A percentile compares a stretch with the other conserved stretches of the same genome.
Conservation (phyloP, 202 grass and related monocot genomes). For the Setaria viridis region DNA sequence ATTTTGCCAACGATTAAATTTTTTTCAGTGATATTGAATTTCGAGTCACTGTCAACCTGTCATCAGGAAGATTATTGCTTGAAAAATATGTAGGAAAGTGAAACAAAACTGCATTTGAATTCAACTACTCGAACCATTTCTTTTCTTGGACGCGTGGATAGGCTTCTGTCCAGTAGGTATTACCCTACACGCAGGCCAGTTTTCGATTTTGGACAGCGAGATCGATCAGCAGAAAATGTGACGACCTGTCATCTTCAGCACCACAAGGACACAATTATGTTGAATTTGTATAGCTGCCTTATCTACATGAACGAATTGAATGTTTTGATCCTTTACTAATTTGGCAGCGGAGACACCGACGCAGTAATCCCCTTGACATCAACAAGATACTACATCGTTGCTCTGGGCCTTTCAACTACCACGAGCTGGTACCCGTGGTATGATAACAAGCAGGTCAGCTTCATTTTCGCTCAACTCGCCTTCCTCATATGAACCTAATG, state of each 20-base stretch:
- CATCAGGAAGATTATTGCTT: neutral
- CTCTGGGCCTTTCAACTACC: slow-evolving; percentile 58
- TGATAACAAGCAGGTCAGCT: slow-evolving; percentile 35
- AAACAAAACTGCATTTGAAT: neutral
- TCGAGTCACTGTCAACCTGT: neutral
- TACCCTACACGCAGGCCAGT: no score
- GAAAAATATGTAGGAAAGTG: neutral
- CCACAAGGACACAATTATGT: neutral
- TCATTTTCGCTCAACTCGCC: neutral
- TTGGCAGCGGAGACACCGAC: slow-evolving; percentile 72
- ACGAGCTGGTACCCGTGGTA: slow-evolving; percentile 65
- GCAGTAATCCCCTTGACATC: slow-evolving; percentile 68
- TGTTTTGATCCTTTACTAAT: neutral
- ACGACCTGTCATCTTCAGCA: neutral
- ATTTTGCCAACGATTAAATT: neutral
- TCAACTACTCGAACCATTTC: neutral
- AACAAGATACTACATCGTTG: slow-evolving; percentile 75
- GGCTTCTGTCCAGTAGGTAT: neutral
- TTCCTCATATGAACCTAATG: neutral
- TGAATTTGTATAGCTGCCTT: neutral
- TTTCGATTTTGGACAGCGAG: neutral
- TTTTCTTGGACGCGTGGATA: neutral
- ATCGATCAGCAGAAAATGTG: no score
- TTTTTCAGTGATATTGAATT: neutral
- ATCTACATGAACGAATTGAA: neutral